Evolutionary conservation across 2,329 filamentous ascomycete genomes (phyloP).

Genomic region (Alternaria sp.): DNA sequence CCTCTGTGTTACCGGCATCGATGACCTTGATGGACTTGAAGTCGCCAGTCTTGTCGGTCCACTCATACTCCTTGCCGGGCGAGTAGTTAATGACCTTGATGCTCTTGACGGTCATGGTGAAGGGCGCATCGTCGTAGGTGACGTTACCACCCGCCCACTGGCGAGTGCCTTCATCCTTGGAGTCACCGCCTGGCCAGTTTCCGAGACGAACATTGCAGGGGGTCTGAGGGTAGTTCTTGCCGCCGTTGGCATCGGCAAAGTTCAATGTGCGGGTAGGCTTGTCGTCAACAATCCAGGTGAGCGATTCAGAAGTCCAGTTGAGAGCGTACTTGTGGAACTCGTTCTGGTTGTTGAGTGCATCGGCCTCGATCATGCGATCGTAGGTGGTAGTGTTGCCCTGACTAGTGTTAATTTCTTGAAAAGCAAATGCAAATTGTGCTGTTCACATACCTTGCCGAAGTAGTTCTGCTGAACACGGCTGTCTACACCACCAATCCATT

Average conservation of each 20-base stretch:
- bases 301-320: constrained; percentile 70
- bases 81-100: constrained; percentile 61
- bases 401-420: background rate
- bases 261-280: constrained; percentile 67
- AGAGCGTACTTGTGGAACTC: constrained; percentile 73
- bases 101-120: constrained; percentile 59
- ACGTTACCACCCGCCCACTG: constrained; percentile 70
- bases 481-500: constrained; percentile 73
- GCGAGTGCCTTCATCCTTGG: constrained; percentile 63
- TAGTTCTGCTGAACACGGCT: constrained; percentile 74
- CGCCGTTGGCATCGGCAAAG: constrained; percentile 62
- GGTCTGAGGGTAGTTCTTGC: constrained; percentile 74
- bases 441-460: constrained; percentile 70
- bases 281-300: constrained; percentile 75
- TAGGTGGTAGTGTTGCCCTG: constrained; percentile 75
- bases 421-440: no score
- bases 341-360: constrained; percentile 61
- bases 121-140: constrained; percentile 56
- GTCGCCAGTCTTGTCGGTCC: constrained; percentile 55
- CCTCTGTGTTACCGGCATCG: constrained; percentile 40
- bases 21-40: constrained; percentile 58
- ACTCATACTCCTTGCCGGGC: constrained; percentile 59
- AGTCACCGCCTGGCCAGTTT: constrained; percentile 57
- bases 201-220: constrained; percentile 66
- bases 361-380: constrained; percentile 70